Base-by-base conservation (phyloP, 2,329 filamentous ascomycete genomes). In the Elsinoe batatas region DNA sequence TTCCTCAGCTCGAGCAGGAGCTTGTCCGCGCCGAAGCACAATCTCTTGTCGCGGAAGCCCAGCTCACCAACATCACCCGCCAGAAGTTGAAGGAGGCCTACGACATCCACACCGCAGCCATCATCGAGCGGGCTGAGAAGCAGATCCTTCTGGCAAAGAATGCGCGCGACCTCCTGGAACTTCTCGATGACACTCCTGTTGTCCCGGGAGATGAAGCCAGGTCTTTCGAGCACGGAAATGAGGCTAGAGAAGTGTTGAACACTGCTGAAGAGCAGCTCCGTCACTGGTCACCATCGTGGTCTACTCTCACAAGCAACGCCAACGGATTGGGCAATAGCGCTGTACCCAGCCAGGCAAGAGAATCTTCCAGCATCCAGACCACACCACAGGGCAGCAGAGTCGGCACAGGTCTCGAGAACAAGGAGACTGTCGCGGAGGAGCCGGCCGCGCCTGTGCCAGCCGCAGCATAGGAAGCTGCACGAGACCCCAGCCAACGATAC, bases 31-130 rank as follows among this genome's bases (percentile, higher is more conserved):
- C 91, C 20, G 93, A 98, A 76, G 93, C 93, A 2, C 91, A 97
- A 76, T 94, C 89, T 65, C 74, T 98, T 58, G 93, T 98, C 50
- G 93, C 93, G 1, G 93, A 98, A 73, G 93, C 93, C 18, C 93
- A 98, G 72, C 78, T 98, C 69, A 91, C 87, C 67, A 98, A 98
- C 70, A 83, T 95, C 63, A 97, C 93, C 35, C 87, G 93, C 57
- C 87, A 93, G 72, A 97, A 96, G 74, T 79, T 98, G 73, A 96
- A 95, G 74, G 88, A 96, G 72, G 88, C 93, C 20, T 97, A 91
- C 68, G 88, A 91, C 62, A 72, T 87, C 58, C 90, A 97, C 69
- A 88, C 95, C 61, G 82, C 87, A 13, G 90, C 91, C 58, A 88
- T 90, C 17, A 95, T 98, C 64, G 93, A 98, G 76, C 87, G 91